Base-by-base conservation (phyloP, 768 basidiomycete genomes). In the Termitomyces sp. region DNA sequence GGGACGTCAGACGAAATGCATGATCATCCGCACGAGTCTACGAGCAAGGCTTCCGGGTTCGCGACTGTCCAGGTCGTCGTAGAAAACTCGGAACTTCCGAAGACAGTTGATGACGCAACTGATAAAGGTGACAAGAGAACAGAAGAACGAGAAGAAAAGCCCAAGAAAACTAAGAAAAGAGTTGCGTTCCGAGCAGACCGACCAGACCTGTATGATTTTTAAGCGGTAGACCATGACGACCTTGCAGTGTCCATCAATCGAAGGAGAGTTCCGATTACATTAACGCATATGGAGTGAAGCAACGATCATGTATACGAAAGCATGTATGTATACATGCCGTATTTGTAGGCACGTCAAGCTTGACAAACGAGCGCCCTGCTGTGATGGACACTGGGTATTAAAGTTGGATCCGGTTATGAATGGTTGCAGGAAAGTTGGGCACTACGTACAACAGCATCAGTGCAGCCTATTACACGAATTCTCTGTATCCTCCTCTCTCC, bases 201-300 rank as follows among this genome's bases (percentile, higher is more conserved):
- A 58, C 84, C 83, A 32, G 89, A 90, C 60, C 62, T 90, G 70
- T 90, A 90, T 67, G 89, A 88, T 65, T 90, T 89, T 68, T 90
- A 72, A 80, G 57, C 46, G 35, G 32, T 33, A 44, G 43, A 51
- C 33, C 13, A 51, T 52, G 40, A 55, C 24, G 18, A 8, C 22
- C 24, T 52, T 18, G 14, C n/a, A 35, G 45, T 30, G 49, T 46
- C n/a, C 11, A 55, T 59, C 41, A 47, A 40, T 52, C 7, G 36
- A 36, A 26, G 16, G 45, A 46, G 18, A 28, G 16, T 18, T 45
- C 44, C 14, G 45, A 26, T 26, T 44, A 44, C 43, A 22, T 24
- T 20, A 30, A 41, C 9, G n/a, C 26, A 20, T n/a, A n/a, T 26
- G n/a, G n/a, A 11, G n/a, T 20, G 26, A n/a, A 41, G 38, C 26